Conservation (phyloP, 352 stramenopile species). For the Phytophthora europaea region DNA sequence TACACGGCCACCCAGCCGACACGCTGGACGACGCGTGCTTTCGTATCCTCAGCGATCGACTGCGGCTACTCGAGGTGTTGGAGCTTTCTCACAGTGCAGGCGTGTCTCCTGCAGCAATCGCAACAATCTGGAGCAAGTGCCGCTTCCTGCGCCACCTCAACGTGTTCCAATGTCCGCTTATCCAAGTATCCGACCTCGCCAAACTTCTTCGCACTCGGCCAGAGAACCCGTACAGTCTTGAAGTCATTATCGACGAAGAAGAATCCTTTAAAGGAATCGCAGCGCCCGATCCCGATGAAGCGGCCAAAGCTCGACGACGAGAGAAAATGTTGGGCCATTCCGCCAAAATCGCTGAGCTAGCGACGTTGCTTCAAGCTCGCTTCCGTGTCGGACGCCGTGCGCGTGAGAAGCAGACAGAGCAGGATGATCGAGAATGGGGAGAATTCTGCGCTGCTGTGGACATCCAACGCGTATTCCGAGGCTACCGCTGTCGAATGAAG, state of each 20-base stretch:
- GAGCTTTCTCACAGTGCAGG: conserved; percentile 49
- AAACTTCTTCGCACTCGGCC: conserved; percentile 39
- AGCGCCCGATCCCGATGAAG: conserved; percentile 44
- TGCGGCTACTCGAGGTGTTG: conserved; percentile 54
- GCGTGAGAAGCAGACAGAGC: conserved; percentile 28
- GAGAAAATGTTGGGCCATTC: conserved; percentile 37
- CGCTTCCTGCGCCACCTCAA: conserved; percentile 62
- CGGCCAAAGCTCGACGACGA: conserved; percentile 46
- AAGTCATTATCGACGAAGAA: conserved; percentile 61
- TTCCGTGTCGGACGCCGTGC: conserved; percentile 47
- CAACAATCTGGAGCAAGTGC: conserved; percentile 47
- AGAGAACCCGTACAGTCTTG: conserved; percentile 62
- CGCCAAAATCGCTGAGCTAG: conserved; percentile 33
- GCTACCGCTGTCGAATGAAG: conserved; percentile 46
- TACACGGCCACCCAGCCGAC: conserved; percentile 37
- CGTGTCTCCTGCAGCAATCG: conserved; percentile 38
- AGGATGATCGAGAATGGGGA: conserved; percentile 48
- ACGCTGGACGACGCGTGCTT: conserved; percentile 50
- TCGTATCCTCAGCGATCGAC: conserved; percentile 31
- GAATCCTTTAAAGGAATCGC: conserved; percentile 57
- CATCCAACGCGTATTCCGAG: conserved; percentile 68
- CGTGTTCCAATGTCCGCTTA: conserved; percentile 44
- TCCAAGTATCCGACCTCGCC: conserved; percentile 39
- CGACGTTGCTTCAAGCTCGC: conserved; percentile 53
- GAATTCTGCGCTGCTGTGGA: conserved; percentile 64